Evolutionary conservation across 345 rosid genomes (phyloP), one percentile per base, ranked within the genome.

Genomic region (Eucalyptus urophylla): DNA sequence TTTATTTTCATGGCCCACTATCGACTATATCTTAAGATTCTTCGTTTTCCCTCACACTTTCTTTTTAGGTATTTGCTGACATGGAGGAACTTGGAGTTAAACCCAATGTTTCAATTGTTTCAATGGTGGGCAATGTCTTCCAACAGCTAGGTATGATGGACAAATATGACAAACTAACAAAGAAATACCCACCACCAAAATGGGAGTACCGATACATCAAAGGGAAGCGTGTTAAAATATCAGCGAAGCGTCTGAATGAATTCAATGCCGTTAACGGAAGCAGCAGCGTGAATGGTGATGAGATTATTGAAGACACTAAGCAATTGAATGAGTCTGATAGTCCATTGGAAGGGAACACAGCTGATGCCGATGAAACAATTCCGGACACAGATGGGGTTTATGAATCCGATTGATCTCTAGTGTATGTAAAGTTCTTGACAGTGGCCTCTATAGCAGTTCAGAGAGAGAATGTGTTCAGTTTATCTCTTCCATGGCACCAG

Each of bases 41-140:
- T 76, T 37, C 5, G 29, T 40, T 40, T 37, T 76, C 24, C 83
- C 47, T 69, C 19, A 1, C 5, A 37, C 49, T 19, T 56, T 16
- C 72, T 24, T 80, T 44, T 37, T 85, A 96, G 99, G 91, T 97
- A 91, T 98, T 98, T 93, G 99, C 98, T 80, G 99, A 98, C 90
- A 98, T 98, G 99, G 99, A 97, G 94, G 99, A 98, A 93, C 98
- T 96, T 72, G 96, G 96, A 43, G 93, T 98, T 87, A 92, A 92
- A 87, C 99, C 99, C 15, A 92, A 92, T 88, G 86, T 92, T 87
- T 60, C 98, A 24, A 93, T 93, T 67, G 96, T 97, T 86, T 86
- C 91, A 27, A 95, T 98, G 99, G 90, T 96, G 91, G 99, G 98
- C 45, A 92, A 92, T 60, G 95, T 92, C 86, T 97, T 97, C 93